phyloP scores from a whole-genome alignment of 2,329 filamentous ascomycete species.

The Coniochaeta prunicola region DNA sequence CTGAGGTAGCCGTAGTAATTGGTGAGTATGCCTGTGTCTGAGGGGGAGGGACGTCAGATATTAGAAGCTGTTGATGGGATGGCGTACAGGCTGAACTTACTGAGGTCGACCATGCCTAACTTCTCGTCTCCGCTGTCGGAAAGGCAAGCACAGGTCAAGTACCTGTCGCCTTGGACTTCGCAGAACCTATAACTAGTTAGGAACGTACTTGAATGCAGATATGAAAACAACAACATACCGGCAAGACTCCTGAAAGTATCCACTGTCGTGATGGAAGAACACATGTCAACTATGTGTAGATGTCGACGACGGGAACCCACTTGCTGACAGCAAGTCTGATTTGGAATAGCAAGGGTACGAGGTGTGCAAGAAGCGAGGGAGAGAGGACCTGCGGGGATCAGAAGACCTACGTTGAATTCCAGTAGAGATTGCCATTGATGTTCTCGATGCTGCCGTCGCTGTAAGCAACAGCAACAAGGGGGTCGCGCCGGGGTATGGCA shows the following conservation, averaged over 20 bases:
- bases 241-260: neutral
- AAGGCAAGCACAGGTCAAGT: neutral
- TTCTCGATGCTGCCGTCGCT: neutral
- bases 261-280: neutral
- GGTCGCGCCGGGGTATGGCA: neutral
- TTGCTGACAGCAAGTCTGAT: neutral
- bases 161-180: neutral
- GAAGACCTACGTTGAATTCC: neutral
- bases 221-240: neutral
- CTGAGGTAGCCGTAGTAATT: slow-evolving; percentile 2
- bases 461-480: neutral
- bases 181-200: neutral
- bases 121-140: neutral
- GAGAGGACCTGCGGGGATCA: neutral
- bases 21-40: neutral
- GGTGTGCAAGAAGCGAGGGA: neutral
- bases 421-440: neutral
- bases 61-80: neutral
- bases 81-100: neutral
- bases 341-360: neutral
- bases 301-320: neutral
- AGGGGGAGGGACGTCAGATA: neutral
- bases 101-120: neutral
- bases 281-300: neutral
- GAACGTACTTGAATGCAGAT: neutral